Evolutionary conservation across 495 filamentous ascomycete genomes (phyloP).

Genomic region (Xylaria intraflava): DNA sequence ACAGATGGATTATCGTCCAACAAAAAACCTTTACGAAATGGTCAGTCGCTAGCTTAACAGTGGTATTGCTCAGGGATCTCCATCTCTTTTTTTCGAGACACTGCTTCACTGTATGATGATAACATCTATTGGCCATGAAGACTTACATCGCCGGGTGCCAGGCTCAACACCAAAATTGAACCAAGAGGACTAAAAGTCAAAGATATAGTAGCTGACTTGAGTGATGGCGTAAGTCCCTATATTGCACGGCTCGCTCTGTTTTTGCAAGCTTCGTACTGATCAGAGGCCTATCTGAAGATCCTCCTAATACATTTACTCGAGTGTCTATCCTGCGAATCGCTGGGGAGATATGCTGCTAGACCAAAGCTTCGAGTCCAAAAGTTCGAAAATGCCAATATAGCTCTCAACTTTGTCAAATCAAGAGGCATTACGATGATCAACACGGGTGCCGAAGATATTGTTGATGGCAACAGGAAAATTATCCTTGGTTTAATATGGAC

Average conservation of each 20-base stretch:
- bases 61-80: neutral
- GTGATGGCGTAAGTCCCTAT: slow-evolving; percentile 70
- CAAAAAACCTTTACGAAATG: slow-evolving; percentile 99
- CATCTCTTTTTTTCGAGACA: slow-evolving; percentile 8
- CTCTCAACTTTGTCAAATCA: slow-evolving; percentile 85
- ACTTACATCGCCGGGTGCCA: slow-evolving; percentile 32
- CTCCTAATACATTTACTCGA: slow-evolving; percentile 94
- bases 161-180: slow-evolving; percentile 92
- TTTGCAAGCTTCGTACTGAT: slow-evolving; percentile 5
- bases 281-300: slow-evolving; percentile 48
- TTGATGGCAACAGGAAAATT: slow-evolving; percentile 96
- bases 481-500: slow-evolving; percentile 97
- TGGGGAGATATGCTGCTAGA: slow-evolving; percentile 91
- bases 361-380: slow-evolving; percentile 94
- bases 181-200: slow-evolving; percentile 66
- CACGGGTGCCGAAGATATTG: slow-evolving; percentile 96
- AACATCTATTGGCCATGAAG: neutral
- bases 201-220: slow-evolving; percentile 80
- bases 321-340: slow-evolving; percentile 84
- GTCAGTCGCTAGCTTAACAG: slow-evolving; percentile 39
- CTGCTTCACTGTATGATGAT: slow-evolving; percentile 2
- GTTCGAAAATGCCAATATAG: slow-evolving; percentile 97
- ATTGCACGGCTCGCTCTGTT: neutral
- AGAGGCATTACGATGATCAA: slow-evolving; percentile 95
- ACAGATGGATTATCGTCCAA: slow-evolving; percentile 93